Percentiles rank a stretch among this genome's conserved stretches.
Evolutionary conservation across 1,139 yeast genomes (phyloP).

Genomic region (Blastobotrys persicus): DNA sequence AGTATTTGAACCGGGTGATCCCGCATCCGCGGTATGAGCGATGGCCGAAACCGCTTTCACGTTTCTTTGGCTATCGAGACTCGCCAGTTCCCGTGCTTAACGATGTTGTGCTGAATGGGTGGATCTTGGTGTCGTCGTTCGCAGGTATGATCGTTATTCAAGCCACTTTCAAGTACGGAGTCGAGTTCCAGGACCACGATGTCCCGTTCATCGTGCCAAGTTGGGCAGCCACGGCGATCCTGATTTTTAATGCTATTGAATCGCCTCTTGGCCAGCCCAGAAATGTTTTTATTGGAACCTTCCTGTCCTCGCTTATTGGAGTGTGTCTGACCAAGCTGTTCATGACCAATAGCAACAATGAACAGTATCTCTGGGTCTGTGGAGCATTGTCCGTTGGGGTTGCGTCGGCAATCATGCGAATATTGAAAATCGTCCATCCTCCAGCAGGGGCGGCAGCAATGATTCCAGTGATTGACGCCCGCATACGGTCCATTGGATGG

Average conservation of each 20-base stretch:
- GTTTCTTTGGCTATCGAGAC: slow-evolving; percentile 27
- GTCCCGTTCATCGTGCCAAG: slow-evolving; percentile 61
- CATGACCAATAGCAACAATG: slow-evolving; percentile 30
- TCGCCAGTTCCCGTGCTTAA: slow-evolving; percentile 12
- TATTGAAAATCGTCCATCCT: slow-evolving; percentile 62
- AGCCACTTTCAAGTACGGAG: slow-evolving; percentile 50
- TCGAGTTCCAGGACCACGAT: slow-evolving; percentile 45
- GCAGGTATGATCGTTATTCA: slow-evolving; percentile 52
- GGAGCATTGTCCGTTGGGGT: slow-evolving; percentile 62
- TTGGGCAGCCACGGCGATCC: slow-evolving; percentile 62
- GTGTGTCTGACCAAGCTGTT: slow-evolving; percentile 57
- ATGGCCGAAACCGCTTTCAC: slow-evolving; percentile 22
- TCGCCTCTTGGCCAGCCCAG: slow-evolving; percentile 71
- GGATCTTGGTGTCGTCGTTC: slow-evolving; percentile 43
- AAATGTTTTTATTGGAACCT: slow-evolving; percentile 56
- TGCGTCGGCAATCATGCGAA: slow-evolving; percentile 56
- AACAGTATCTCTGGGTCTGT: slow-evolving; percentile 53
- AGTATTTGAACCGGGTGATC: slow-evolving; percentile 22
- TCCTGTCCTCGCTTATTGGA: slow-evolving; percentile 54
- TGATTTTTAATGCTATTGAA: slow-evolving; percentile 54
- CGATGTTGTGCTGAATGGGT: slow-evolving; percentile 17
- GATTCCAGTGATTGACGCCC: slow-evolving; percentile 52
- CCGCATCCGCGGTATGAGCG: slow-evolving; percentile 27
- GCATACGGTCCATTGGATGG: slow-evolving; percentile 58
- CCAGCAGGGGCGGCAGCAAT: slow-evolving; percentile 76